These are phyloP conservation scores for Striga hermonthica DNA, from an alignment of 305 asterid species.

Conservation along the genomic window DNA sequence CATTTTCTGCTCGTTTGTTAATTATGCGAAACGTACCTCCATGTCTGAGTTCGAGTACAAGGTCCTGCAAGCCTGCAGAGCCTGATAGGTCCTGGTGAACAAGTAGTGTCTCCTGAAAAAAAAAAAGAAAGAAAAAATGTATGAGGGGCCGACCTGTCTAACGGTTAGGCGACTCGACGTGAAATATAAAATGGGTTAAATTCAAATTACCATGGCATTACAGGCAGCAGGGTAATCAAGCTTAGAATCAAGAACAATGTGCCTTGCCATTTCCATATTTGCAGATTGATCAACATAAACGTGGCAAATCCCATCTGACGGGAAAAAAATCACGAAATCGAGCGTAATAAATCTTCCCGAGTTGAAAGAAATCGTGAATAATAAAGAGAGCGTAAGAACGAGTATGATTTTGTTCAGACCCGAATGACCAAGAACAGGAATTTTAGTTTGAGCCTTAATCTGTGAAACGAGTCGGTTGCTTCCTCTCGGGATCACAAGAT, in stretches of 20 bases:
- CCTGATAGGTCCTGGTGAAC: constrained; percentile 44
- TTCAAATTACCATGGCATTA: constrained; percentile 55
- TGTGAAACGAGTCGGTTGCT: constrained; percentile 85
- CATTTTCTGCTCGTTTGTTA: too few relatives aligned
- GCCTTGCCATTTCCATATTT: constrained; percentile 68
- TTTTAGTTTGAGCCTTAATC: constrained; percentile 57
- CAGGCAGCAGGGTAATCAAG: constrained; percentile 76
- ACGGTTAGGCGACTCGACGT: not conserved
- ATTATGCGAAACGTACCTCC: constrained; percentile 47
- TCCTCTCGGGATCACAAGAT: constrained; percentile 92
- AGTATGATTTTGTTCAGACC: constrained; percentile 30
- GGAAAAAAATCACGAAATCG: not conserved
- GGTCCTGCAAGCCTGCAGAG: constrained; percentile 42
- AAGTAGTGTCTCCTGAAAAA: constrained; percentile 56
- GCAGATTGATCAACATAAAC: constrained; percentile 69
- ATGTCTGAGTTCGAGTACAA: constrained; percentile 44
- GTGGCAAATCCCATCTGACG: constrained; percentile 74
- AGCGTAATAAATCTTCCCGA: too few relatives aligned
- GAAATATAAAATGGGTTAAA: not conserved
- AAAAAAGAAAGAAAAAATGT: not conserved
- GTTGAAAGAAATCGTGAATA: too few relatives aligned
- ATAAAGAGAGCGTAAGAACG: too few relatives aligned
- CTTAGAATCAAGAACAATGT: constrained; percentile 63
- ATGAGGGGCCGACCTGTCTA: not conserved
- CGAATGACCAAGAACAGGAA: constrained; percentile 77